These are phyloP conservation scores for Metschnikowia borealis DNA, from an alignment of 805 yeast species.

Conservation along the genomic window DNA sequence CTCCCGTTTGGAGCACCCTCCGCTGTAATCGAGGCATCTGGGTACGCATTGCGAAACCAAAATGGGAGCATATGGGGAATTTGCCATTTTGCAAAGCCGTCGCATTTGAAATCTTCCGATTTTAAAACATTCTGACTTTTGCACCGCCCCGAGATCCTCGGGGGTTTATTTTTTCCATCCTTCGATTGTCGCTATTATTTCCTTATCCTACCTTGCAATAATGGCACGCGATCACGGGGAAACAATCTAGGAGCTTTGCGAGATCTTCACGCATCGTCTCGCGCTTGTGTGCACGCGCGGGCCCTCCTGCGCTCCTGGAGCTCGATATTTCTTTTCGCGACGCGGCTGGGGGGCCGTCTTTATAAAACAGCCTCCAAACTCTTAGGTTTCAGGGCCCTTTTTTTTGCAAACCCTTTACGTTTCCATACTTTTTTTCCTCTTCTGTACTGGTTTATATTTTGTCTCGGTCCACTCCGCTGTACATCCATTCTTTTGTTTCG, in stretches of 20 bases:
- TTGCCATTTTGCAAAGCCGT: no score
- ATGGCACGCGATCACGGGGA: neutral
- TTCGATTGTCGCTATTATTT: neutral
- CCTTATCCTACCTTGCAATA: neutral
- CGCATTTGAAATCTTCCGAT: no score
- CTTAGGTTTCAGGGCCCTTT: neutral
- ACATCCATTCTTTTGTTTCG: slow-evolving; percentile 1
- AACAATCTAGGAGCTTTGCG: slow-evolving; percentile 4
- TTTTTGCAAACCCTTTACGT: slow-evolving; percentile 1
- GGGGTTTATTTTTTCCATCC: neutral
- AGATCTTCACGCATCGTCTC: slow-evolving; percentile 5
- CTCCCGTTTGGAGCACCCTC: neutral
- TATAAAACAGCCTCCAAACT: slow-evolving; percentile 1
- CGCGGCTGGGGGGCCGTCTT: slow-evolving; percentile 11
- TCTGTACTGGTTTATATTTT: neutral
- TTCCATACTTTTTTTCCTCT: neutral
- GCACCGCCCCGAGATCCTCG: no score
- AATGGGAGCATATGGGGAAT: neutral
- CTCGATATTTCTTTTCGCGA: slow-evolving; percentile 14
- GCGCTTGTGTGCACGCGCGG: slow-evolving; percentile 10
- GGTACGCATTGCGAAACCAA: neutral
- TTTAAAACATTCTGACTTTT: no score
- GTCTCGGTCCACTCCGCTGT: neutral
- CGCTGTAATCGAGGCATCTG: neutral
- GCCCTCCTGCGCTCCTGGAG: slow-evolving; percentile 16